phyloP scores from a whole-genome alignment of 768 basidiomycete species.

The Tubosaeta sp. region DNA sequence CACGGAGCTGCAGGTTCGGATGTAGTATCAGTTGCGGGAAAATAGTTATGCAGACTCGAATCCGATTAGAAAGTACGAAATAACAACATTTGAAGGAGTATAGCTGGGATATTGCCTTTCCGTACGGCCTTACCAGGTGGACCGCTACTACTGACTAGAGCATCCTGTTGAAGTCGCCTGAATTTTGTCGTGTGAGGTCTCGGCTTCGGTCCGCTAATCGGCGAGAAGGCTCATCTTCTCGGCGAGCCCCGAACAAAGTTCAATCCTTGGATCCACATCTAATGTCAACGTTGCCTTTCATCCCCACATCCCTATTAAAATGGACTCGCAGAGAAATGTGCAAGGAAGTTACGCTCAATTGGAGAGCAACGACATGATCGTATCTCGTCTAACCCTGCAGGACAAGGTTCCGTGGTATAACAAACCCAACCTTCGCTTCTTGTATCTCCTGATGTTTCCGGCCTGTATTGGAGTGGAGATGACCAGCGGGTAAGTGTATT shows the following conservation, averaged over 20 bases:
- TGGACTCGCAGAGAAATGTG: background rate
- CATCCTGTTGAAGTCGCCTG: no score
- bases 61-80: no score
- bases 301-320: background rate
- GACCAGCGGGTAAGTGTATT: slow-evolving; percentile 6
- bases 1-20: background rate
- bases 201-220: no score
- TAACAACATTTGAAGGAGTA: no score
- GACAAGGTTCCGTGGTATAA: slow-evolving; percentile 57
- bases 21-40: no score
- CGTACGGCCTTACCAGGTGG: no score
- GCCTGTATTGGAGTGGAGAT: slow-evolving; percentile 12
- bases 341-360: background rate
- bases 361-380: slow-evolving; percentile 3
- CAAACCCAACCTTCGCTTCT: slow-evolving; percentile 50
- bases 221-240: no score
- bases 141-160: no score
- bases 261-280: no score
- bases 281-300: background rate
- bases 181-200: no score
- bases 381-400: slow-evolving; percentile 20
- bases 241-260: no score
- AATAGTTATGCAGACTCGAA: slow-evolving; percentile 30
- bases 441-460: slow-evolving; percentile 56
- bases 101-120: no score